Base-by-base conservation (phyloP, 768 basidiomycete genomes). In the Gloeopeniophorella convolvens region DNA sequence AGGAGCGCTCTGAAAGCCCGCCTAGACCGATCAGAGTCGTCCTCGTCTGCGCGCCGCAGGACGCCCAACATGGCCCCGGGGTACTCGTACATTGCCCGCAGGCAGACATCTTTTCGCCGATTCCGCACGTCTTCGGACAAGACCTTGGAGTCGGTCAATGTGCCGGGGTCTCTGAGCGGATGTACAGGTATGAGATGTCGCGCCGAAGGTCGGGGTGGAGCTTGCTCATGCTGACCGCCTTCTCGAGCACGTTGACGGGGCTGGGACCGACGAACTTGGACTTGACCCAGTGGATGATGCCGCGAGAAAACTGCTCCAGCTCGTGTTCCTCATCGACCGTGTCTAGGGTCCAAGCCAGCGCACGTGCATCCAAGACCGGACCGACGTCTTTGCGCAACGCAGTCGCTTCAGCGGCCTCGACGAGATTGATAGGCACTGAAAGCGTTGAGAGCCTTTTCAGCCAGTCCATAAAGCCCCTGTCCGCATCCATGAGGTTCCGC, bases 301-400 rank as follows among this genome's bases (percentile, higher is more conserved):
- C 50, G 1, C 37, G 44, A 24, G 27, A 16, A 21, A 51, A 51
- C 26, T 18, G 15, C 13, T 23, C 44, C 15, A 51, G 18, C 15
- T 51, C 44, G 5, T 45, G 21, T 13, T 46, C 44, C 20, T 51
- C 50, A 21, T 35, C 50, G 5, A 40, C 32, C 12, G 16, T 34
- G 27, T 51, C 39, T 15, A 51, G 50, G 1, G 44, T 51, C 50
- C 50, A 51, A 16, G 31, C 30, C 8, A 51, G 20, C 1, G 50
- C 45, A 3, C 39, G 37, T 6, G 50, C 44, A 27, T 34, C 26
- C 2, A 41, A 33, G 11, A 16, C 9, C n/a, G 12, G 15, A n/a
- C n/a, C n/a, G n/a, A n/a, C n/a, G 30, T 33, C 13, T 21, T 33
- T 12, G 11, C 16, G 13, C 13, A 5, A 4, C 2, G 39, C 50